Evolutionary conservation across 257 asterid genomes (phyloP), one percentile per base, ranked within the genome.

Genomic region (Fraxinus anomala): DNA sequence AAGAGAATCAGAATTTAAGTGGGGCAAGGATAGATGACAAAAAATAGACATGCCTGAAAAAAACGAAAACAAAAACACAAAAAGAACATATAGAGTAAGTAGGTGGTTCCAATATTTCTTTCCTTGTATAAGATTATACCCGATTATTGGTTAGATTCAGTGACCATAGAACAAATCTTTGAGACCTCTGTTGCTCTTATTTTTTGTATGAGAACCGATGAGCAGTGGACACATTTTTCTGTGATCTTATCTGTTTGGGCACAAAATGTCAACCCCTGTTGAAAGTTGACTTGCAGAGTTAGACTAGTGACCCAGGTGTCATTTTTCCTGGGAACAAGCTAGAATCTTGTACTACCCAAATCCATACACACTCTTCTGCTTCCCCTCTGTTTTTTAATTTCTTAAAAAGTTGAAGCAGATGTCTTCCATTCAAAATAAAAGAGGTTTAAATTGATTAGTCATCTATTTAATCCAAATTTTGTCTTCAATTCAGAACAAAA

Each of bases 1-100:
- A 77, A 75, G 76, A 71, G 84, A 76, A 83, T 79, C 77, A 70
- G 75, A 80, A 76, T 9, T 65, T 1, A 68, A 66, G 76, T 59
- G 77, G 17, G 75, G 66, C 19, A 1, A 14, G 61, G 19, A 24
- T 21, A 17, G 17, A 73, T 13, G 40, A 23, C 28, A 51, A 30
- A 63, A 31, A 63, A 63, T 11, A 63, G 34, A 63, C 7, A 23
- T 10, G 36, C 69, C 36, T 24, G 19, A 63, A 63, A 12, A 12
- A 26, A 12, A 9, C 0, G 4, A 63, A 9, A 63, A 24, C 2
- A 31, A 3, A 63, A 63, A 63, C 0, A 12, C 1, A 11, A 12
- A 24, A 4, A 26, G 16, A 61, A 23, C 9, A 23, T 56, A 42
- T 19, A 51, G 61, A 5, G 6, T 9, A 4, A 49, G n/a, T 4